Evolutionary conservation across 148 eudicot species (phyloP).

Genomic region (Rhododendron mucronatum): DNA sequence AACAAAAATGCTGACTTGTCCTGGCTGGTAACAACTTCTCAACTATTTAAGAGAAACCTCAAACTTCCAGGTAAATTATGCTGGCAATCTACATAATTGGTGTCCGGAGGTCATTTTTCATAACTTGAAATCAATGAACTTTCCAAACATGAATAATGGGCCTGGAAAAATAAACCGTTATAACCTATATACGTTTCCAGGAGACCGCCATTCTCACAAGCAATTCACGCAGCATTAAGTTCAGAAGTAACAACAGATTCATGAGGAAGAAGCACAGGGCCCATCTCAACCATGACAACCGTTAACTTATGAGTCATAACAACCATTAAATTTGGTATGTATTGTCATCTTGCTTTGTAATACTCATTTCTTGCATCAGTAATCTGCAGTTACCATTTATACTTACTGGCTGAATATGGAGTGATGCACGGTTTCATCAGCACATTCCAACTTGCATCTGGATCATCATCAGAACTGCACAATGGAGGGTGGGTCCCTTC

Average conservation of each 20-base stretch:
- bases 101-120: not conserved
- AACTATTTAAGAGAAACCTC: not conserved
- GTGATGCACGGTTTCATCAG: constrained; percentile 62
- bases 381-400: not conserved
- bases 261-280: not conserved
- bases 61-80: not conserved
- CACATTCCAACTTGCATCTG: constrained; percentile 66
- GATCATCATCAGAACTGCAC: constrained; percentile 54
- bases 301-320: not conserved
- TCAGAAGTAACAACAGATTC: not conserved
- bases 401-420: constrained; percentile 59
- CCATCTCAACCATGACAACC: not conserved
- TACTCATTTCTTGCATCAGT: not conserved
- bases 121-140: not conserved
- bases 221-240: not conserved
- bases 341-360: not conserved
- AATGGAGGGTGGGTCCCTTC: constrained; percentile 45
- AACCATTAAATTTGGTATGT: not conserved
- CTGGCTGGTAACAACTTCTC: not conserved
- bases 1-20: not conserved
- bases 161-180: not conserved
- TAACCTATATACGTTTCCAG: not conserved
- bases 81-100: not conserved
- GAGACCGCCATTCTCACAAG: not conserved
- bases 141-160: not conserved